These are phyloP conservation scores for Sclerotiophoma versabilis DNA, from an alignment of 2,329 filamentous ascomycete genomes.

Conservation along the genomic window DNA sequence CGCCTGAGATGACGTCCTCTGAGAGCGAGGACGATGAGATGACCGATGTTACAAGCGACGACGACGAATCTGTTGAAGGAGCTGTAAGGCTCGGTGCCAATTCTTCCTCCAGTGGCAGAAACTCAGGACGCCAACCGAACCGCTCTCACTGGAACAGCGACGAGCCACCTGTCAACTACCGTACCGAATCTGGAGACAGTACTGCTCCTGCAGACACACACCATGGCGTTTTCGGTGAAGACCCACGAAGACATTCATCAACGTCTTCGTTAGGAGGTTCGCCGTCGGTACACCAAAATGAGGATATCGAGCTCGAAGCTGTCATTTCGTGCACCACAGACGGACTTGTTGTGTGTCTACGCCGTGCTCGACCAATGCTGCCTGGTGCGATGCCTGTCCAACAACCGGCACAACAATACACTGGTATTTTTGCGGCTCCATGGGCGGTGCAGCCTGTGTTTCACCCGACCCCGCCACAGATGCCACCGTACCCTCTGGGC, in stretches of 20 bases:
- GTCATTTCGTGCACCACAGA: slow-evolving; percentile 93
- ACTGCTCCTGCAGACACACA: slow-evolving; percentile 50
- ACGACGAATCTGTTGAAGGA: slow-evolving; percentile 58
- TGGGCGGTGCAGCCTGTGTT: slow-evolving; percentile 75
- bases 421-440: slow-evolving; percentile 77
- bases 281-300: slow-evolving; percentile 36
- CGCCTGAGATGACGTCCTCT: slow-evolving; percentile 46
- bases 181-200: slow-evolving; percentile 57
- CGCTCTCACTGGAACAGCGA: slow-evolving; percentile 25
- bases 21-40: slow-evolving; percentile 59
- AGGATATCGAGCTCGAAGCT: slow-evolving; percentile 77
- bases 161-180: slow-evolving; percentile 30
- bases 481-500: slow-evolving; percentile 44
- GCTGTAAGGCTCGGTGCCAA: slow-evolving; percentile 38
- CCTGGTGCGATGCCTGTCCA: slow-evolving; percentile 51
- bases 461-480: slow-evolving; percentile 50
- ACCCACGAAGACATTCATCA: slow-evolving; percentile 31
- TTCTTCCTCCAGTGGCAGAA: slow-evolving; percentile 7
- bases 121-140: slow-evolving; percentile 19
- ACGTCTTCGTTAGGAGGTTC: slow-evolving; percentile 37
- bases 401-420: slow-evolving; percentile 35
- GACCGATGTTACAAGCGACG: slow-evolving; percentile 57
- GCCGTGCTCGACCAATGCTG: slow-evolving; percentile 74
- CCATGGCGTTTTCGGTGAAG: slow-evolving; percentile 35
- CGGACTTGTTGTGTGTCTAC: slow-evolving; percentile 81